Evolutionary conservation across 768 basidiomycete genomes (phyloP), one percentile per base, ranked within the genome.

Genomic region (Ephemerocybe angulata): DNA sequence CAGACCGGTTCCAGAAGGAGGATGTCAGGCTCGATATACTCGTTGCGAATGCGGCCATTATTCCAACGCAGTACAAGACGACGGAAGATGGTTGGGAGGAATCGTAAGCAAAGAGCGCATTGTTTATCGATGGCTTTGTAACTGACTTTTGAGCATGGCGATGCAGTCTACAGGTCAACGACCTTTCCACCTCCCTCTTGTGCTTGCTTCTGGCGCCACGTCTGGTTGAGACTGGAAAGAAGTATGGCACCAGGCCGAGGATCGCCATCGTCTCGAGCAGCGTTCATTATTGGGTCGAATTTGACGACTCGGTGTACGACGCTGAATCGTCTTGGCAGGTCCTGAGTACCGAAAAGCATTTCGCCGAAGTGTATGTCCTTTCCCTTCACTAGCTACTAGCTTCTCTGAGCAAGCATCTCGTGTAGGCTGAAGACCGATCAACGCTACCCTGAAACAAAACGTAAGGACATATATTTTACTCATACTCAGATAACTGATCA

Each of bases 41-140:
- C 2, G 68, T 80, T 13, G 69, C 72, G 63, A 80, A 80, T 25
- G 78, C 79, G 0, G 78, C 55, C 0, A 49, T 72, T 2, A 27
- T 40, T 3, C 21, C 50, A 0, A 1, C n/a, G 0, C 0, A 0
- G 1, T 42, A 57, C 7, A 76, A 74, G 0, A 31, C 52, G 3
- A 58, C 49, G 7, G 33, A 50, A 0, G 74, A 82, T 60, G 80
- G 76, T 3, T 82, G 76, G 76, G 80, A 83, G 54, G 50, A 63
- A 15, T 63, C 58, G 81, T 80, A 48, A 4, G 70, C n/a, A n/a
- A n/a, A n/a, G n/a, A n/a, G n/a, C n/a, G n/a, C n/a, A n/a, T n/a
- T n/a, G n/a, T n/a, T n/a, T n/a, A n/a, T n/a, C n/a, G n/a, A n/a
- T n/a, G n/a, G n/a, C n/a, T n/a, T n/a, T n/a, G n/a, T n/a, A n/a